Evolutionary conservation across 108 stramenopile species (phyloP).

Genomic region (Hondaea fermentalgiana): DNA sequence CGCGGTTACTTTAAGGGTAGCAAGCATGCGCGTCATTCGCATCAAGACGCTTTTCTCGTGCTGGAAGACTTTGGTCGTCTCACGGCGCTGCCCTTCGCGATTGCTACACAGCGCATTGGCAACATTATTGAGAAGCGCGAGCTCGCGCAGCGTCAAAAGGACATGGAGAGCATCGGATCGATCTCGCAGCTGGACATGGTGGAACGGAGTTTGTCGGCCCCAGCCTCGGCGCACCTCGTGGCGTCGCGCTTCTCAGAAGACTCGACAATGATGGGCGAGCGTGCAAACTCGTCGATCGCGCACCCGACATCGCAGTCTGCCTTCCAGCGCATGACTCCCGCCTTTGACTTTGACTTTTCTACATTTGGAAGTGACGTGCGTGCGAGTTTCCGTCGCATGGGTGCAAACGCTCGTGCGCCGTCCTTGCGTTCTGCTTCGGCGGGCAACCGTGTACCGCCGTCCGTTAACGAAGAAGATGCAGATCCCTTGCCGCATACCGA

Average conservation of each 20-base stretch:
- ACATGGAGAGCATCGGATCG: neutral
- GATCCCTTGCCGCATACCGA: no score
- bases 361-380: neutral
- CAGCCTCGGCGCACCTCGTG: neutral
- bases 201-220: neutral
- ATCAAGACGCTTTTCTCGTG: neutral
- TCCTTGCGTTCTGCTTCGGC: no score
- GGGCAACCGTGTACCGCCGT: no score
- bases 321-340: neutral
- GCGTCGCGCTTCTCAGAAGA: neutral
- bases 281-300: neutral
- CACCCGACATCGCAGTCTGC: neutral
- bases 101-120: neutral
- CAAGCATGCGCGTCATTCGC: neutral
- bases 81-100: neutral
- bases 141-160: neutral
- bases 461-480: no score
- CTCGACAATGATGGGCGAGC: neutral
- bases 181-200: neutral
- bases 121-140: neutral
- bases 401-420: neutral
- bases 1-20: neutral
- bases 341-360: neutral
- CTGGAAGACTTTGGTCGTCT: neutral
- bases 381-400: neutral